Percentiles rank a stretch among this genome's conserved stretches.
Conservation (phyloP, 345 rosid species). For the Hibiscus tridactylites region DNA sequence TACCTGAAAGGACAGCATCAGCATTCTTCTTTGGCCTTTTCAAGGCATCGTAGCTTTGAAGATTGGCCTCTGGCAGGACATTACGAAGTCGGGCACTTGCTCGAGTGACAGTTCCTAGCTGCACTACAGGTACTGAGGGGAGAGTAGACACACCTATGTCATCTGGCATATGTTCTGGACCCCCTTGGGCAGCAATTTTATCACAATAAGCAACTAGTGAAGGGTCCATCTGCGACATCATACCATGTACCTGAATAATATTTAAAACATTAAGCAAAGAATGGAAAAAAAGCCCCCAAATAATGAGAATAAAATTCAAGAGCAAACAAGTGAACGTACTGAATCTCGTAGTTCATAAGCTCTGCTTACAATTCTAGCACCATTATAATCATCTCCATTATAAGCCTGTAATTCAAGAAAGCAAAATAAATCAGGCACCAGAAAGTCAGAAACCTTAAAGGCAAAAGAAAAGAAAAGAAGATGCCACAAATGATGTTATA, state of each 20-base stretch:
- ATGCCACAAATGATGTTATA: not conserved
- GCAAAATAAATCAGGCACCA: slow-evolving; percentile 3
- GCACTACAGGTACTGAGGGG: slow-evolving; percentile 64
- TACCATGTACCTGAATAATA: slow-evolving; percentile 71
- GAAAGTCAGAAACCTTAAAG: slow-evolving; percentile 4
- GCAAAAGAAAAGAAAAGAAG: not conserved
- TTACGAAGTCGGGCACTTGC: slow-evolving; percentile 93
- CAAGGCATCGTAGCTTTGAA: slow-evolving; percentile 60
- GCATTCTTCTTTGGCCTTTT: slow-evolving; percentile 69
- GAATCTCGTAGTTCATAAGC: slow-evolving; percentile 92
- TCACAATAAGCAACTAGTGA: slow-evolving; percentile 76
- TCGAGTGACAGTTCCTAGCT: slow-evolving; percentile 71
- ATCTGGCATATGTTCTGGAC: slow-evolving; percentile 72
- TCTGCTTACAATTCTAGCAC: slow-evolving; percentile 92
- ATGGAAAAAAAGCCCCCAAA: not conserved
- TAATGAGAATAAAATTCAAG: not conserved
- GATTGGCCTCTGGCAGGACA: slow-evolving; percentile 73
- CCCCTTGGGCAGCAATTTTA: slow-evolving; percentile 83
- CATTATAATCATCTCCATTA: slow-evolving; percentile 93
- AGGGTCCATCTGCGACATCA: slow-evolving; percentile 99
- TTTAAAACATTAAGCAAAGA: not conserved
- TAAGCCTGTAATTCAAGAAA: slow-evolving; percentile 46
- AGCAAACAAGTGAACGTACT: slow-evolving; percentile 31
- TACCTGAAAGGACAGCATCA: slow-evolving; percentile 57
- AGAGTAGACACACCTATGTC: slow-evolving; percentile 55